These are phyloP conservation scores for Phyllosticta citriasiana DNA, from an alignment of 2,329 filamentous ascomycete species.

Conservation along the genomic window DNA sequence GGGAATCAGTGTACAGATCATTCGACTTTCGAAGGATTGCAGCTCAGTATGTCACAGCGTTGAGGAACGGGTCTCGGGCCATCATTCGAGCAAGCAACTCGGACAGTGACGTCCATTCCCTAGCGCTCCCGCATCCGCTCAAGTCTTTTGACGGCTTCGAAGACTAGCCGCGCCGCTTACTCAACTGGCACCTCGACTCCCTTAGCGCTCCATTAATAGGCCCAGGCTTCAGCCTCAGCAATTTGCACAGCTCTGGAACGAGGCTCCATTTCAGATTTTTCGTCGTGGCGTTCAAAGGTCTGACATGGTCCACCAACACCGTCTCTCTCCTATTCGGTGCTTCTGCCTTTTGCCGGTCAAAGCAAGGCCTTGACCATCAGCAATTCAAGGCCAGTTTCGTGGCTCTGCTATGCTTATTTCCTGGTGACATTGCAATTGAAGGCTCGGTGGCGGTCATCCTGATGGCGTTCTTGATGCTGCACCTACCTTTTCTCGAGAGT, in stretches of 20 bases:
- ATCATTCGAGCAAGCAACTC: neutral
- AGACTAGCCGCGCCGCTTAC: neutral
- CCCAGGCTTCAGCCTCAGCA: neutral
- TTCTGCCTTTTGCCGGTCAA: neutral
- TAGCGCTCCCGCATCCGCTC: neutral
- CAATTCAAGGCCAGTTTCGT: neutral
- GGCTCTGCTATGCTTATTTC: neutral
- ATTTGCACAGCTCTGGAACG: neutral
- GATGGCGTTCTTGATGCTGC: neutral
- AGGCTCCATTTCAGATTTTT: neutral
- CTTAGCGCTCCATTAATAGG: neutral
- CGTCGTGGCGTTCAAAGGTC: neutral
- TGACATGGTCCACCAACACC: neutral
- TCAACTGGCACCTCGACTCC: neutral
- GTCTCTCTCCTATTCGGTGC: neutral
- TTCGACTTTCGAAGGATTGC: no score
- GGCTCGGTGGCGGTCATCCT: neutral
- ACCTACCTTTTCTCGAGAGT: neutral
- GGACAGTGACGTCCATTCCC: neutral
- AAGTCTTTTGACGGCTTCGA: neutral
- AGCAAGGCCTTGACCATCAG: neutral
- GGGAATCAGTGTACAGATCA: no score
- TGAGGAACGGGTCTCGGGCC: no score
- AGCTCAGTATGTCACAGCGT: no score
- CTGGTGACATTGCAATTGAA: neutral